Conservation (phyloP, 2,329 filamentous ascomycete genomes). For the Colletotrichum sp. region DNA sequence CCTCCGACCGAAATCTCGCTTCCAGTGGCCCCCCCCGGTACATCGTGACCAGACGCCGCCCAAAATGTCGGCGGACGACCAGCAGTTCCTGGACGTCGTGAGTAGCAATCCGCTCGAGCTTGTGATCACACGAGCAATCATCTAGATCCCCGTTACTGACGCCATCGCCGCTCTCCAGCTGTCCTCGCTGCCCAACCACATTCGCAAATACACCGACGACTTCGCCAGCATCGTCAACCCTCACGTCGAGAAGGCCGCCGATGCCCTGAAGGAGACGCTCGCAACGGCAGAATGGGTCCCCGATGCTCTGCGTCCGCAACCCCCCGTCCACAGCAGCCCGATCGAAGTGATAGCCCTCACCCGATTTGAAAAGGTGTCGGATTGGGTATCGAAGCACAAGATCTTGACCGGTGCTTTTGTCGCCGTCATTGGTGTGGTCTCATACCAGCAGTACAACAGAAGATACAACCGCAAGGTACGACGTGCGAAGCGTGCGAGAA, state of each 20-base stretch:
- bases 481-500: slow-evolving; percentile 78
- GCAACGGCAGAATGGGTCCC: slow-evolving; percentile 76
- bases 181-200: slow-evolving; percentile 62
- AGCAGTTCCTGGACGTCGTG: slow-evolving; percentile 80
- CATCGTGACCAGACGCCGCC: neutral
- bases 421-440: slow-evolving; percentile 71
- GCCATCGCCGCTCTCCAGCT: slow-evolving; percentile 43
- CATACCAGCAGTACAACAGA: slow-evolving; percentile 56
- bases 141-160: slow-evolving; percentile 3
- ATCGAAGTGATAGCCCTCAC: slow-evolving; percentile 37
- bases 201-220: slow-evolving; percentile 73
- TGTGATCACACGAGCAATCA: neutral
- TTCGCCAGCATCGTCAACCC: slow-evolving; percentile 82
- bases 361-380: slow-evolving; percentile 60
- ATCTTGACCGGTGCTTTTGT: slow-evolving; percentile 75
- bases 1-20: neutral
- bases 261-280: slow-evolving; percentile 71
- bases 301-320: slow-evolving; percentile 65
- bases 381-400: slow-evolving; percentile 77
- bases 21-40: neutral
- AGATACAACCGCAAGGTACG: slow-evolving; percentile 70
- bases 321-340: slow-evolving; percentile 44
- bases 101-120: slow-evolving; percentile 35
- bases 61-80: slow-evolving; percentile 80
- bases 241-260: slow-evolving; percentile 79